Evolutionary conservation across 1,284 basidiomycete genomes (phyloP).

Genomic region (Phellopilus nigrolimitatus): DNA sequence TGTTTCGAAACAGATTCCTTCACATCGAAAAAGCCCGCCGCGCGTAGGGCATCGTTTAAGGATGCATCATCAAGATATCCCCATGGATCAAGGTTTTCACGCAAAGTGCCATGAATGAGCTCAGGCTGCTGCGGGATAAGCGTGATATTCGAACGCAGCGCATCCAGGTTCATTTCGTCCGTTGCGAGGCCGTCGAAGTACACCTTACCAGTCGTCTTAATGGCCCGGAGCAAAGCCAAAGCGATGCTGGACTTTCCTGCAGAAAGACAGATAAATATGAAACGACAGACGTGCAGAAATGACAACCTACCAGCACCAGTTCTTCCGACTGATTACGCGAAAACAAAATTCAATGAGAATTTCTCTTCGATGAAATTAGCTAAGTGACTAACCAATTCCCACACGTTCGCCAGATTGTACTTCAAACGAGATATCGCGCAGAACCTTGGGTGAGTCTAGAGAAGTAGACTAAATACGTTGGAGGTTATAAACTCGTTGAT

Average conservation of each 20-base stretch:
- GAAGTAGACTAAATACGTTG: too few species aligned
- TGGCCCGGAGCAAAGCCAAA: slow-evolving; percentile 38
- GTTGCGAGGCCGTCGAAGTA: slow-evolving; percentile 32
- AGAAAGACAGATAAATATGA: background rate
- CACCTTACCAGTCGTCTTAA: slow-evolving; percentile 38
- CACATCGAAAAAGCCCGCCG: slow-evolving; percentile 35
- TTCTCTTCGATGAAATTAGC: background rate
- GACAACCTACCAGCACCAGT: slow-evolving; percentile 34
- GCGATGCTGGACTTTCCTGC: slow-evolving; percentile 33
- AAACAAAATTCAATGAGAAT: background rate
- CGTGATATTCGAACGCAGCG: slow-evolving; percentile 40
- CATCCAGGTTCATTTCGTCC: slow-evolving; percentile 37
- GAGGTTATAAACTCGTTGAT: background rate
- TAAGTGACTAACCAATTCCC: slow-evolving; percentile 36
- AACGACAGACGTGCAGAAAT: background rate
- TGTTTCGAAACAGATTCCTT: slow-evolving; percentile 12
- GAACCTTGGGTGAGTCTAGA: slow-evolving; percentile 32
- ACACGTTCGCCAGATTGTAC: slow-evolving; percentile 40
- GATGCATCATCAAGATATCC: slow-evolving; percentile 43
- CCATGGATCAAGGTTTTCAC: slow-evolving; percentile 35
- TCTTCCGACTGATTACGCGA: slow-evolving; percentile 31
- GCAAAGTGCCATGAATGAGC: slow-evolving; percentile 25
- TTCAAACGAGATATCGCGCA: slow-evolving; percentile 35
- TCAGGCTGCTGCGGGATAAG: slow-evolving; percentile 46
- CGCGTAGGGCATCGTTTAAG: slow-evolving; percentile 43